These are phyloP conservation scores for Rhizopus sp. DNA, from an alignment of 371 early-diverging fungal species.

Conservation along the genomic window DNA sequence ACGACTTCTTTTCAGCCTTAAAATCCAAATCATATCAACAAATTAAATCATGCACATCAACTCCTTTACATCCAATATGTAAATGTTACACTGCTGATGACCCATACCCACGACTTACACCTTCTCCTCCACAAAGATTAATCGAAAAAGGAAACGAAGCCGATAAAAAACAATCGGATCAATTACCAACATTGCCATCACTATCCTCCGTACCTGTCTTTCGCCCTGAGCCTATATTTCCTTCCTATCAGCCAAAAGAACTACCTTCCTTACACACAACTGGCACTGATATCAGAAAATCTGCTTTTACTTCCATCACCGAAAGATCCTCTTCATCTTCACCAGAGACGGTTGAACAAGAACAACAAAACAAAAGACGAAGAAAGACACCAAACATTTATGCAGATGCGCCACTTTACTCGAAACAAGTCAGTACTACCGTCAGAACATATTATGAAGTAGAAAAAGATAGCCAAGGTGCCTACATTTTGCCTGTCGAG, in stretches of 20 bases:
- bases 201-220: constrained; percentile 28
- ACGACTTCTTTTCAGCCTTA: constrained; percentile 45
- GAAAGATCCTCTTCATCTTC: constrained; percentile 7
- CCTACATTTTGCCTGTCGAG: constrained; percentile 77
- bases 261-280: constrained; percentile 3
- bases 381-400: background rate
- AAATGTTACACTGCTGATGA: constrained; percentile 30
- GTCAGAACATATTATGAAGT: constrained; percentile 56
- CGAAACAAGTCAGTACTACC: constrained; percentile 33
- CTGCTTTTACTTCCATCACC: constrained; percentile 20
- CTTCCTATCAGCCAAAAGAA: constrained; percentile 4
- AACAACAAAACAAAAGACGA: background rate
- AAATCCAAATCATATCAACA: constrained; percentile 35
- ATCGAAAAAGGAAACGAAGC: constrained; percentile 19
- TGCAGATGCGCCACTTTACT: background rate
- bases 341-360: background rate
- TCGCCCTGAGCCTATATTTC: constrained; percentile 43
- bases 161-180: constrained; percentile 22
- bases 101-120: background rate
- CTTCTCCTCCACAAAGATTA: constrained; percentile 3
- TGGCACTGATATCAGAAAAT: constrained; percentile 9
- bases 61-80: constrained; percentile 24
- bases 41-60: constrained; percentile 23
- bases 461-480: constrained; percentile 69
- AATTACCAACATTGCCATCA: constrained; percentile 27